A percentile compares a stretch with the other conserved stretches of the same genome.
Conservation (phyloP, 2,329 filamentous ascomycete species). For the Colletotrichum simmondsii region DNA sequence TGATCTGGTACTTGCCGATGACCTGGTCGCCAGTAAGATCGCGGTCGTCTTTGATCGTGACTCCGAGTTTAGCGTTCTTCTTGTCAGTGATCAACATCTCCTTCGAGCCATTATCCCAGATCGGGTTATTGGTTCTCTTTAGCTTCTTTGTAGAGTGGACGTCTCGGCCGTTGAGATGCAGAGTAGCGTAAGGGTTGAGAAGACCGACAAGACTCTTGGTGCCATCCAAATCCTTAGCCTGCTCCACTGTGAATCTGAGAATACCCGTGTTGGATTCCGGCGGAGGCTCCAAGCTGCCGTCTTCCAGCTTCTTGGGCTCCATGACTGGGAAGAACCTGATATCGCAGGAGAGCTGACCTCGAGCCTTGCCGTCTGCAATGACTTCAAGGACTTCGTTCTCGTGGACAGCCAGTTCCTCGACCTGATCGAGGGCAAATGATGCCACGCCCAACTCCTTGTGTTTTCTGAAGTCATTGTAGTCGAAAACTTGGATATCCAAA, state of each 20-base stretch:
- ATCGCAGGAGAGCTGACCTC: slow-evolving; percentile 83
- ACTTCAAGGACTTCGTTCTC: slow-evolving; percentile 90
- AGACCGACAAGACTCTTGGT: slow-evolving; percentile 91
- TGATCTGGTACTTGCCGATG: slow-evolving; percentile 93
- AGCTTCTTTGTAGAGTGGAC: slow-evolving; percentile 90
- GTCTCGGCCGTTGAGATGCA: slow-evolving; percentile 92
- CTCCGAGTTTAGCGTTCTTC: slow-evolving; percentile 87
- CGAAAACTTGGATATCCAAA: slow-evolving; percentile 85
- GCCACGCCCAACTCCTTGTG: slow-evolving; percentile 93
- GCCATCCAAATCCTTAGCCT: slow-evolving; percentile 94
- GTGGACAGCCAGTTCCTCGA: slow-evolving; percentile 80
- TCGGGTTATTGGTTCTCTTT: slow-evolving; percentile 97
- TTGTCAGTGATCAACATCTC: slow-evolving; percentile 96
- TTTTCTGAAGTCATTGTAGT: slow-evolving; percentile 96
- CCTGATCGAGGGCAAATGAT: slow-evolving; percentile 84
- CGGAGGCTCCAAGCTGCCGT: slow-evolving; percentile 82
- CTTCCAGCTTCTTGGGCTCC: slow-evolving; percentile 74
- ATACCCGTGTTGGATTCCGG: slow-evolving; percentile 96
- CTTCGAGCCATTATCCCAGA: slow-evolving; percentile 93
- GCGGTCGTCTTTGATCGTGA: slow-evolving; percentile 95
- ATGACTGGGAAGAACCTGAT: slow-evolving; percentile 96
- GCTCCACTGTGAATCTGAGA: slow-evolving; percentile 90
- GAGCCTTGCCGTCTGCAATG: slow-evolving; percentile 82
- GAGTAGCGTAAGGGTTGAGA: slow-evolving; percentile 88
- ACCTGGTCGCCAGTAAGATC: slow-evolving; percentile 86